Conservation (phyloP, 1,284 basidiomycete species). For the Cryptococcus sp. region DNA sequence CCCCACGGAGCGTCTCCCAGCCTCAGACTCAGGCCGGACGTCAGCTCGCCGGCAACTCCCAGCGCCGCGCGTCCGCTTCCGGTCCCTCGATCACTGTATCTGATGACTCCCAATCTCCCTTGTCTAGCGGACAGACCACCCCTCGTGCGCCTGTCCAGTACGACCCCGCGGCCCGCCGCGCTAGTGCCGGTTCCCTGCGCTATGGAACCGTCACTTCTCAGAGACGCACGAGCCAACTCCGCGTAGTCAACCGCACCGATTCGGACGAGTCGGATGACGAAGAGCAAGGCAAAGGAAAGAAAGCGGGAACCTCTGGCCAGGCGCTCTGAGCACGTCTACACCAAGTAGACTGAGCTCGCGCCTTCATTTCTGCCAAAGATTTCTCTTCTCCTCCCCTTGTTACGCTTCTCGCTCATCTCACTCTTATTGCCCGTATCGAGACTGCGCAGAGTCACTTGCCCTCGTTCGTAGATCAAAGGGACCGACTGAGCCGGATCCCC, state of each 20-base stretch:
- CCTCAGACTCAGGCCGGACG: constrained; percentile 20
- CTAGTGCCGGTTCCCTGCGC: constrained; percentile 7
- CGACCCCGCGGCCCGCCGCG: constrained; percentile 7
- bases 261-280: constrained; percentile 4
- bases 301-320: not conserved
- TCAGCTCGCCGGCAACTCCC: constrained; percentile 21
- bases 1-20: constrained; percentile 21
- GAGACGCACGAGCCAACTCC: constrained; percentile 27
- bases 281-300: not conserved
- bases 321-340: not conserved
- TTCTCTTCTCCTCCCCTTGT: too few species aligned
- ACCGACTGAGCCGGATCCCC: too few species aligned
- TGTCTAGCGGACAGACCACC: constrained; percentile 16
- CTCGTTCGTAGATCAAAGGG: too few species aligned
- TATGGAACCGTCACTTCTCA: constrained; percentile 8
- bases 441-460: too few species aligned
- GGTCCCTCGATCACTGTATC: constrained; percentile 10
- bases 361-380: too few species aligned
- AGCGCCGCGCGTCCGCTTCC: constrained; percentile 26
- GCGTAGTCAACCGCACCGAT: constrained; percentile 32
- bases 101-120: constrained; percentile 3
- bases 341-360: too few species aligned
- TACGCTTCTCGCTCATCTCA: too few species aligned
- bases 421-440: too few species aligned
- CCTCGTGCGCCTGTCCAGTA: constrained; percentile 8